phyloP scores from a whole-genome alignment of 495 filamentous ascomycete genomes.

The Xylaria castorea region DNA sequence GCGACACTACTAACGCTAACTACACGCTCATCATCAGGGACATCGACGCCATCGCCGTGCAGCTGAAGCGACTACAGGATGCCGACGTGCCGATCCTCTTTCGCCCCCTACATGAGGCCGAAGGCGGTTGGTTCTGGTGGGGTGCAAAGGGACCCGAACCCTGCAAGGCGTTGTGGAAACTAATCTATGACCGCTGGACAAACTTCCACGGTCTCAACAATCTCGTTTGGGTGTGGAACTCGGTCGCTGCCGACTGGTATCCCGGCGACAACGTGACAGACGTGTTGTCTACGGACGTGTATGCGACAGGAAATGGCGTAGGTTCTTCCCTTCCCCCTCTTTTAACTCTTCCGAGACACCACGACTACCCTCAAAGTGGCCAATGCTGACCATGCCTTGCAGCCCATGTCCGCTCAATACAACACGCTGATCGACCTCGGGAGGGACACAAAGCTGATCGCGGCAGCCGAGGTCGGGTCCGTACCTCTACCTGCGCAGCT shows the following conservation, averaged over 20 bases:
- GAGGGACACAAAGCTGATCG: slow-evolving; percentile 54
- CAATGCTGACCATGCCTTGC: neutral
- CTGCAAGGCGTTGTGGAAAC: slow-evolving; percentile 48
- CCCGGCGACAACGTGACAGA: slow-evolving; percentile 53
- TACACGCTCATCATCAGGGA: slow-evolving; percentile 56
- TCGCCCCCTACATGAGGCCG: slow-evolving; percentile 57
- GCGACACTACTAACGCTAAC: slow-evolving; percentile 45
- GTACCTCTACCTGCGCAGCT: slow-evolving; percentile 50
- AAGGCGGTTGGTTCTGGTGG: slow-evolving; percentile 62
- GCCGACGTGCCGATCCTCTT: slow-evolving; percentile 53
- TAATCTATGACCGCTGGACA: slow-evolving; percentile 53
- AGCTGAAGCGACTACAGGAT: slow-evolving; percentile 48
- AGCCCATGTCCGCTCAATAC: slow-evolving; percentile 52
- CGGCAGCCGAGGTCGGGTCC: slow-evolving; percentile 53
- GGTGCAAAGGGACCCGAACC: slow-evolving; percentile 55
- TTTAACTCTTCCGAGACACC: neutral
- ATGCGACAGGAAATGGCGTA: slow-evolving; percentile 46
- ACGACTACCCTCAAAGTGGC: neutral
- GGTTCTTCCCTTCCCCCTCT: slow-evolving; percentile 21
- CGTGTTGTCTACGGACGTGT: slow-evolving; percentile 47
- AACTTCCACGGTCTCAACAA: slow-evolving; percentile 52
- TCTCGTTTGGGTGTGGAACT: slow-evolving; percentile 60
- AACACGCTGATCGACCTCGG: slow-evolving; percentile 51
- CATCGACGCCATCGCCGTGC: slow-evolving; percentile 57
- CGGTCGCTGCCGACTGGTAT: slow-evolving; percentile 53